phyloP scores from a whole-genome alignment of 306 rosid species.

The Gleditsia sinensis region DNA sequence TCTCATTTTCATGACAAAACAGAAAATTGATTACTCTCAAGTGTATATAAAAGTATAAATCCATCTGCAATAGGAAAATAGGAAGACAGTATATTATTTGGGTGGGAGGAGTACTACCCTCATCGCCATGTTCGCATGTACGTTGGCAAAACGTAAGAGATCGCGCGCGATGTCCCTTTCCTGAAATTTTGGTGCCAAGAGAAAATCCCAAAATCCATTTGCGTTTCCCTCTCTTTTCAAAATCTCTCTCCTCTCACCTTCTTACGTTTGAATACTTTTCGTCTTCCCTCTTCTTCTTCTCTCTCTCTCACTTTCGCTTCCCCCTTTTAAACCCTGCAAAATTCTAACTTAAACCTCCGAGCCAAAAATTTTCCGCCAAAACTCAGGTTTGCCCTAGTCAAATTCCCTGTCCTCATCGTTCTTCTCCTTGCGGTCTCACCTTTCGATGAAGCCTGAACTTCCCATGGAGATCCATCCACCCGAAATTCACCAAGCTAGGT shows the following conservation, averaged over 20 bases:
- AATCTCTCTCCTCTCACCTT: conserved; percentile 24
- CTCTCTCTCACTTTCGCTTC: background rate
- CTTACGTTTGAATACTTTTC: conserved; percentile 23
- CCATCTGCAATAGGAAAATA: background rate
- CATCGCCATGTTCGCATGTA: background rate
- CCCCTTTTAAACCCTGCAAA: conserved; percentile 12
- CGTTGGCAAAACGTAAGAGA: background rate
- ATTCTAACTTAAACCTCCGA: conserved; percentile 6
- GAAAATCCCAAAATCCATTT: background rate
- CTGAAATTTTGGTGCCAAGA: conserved; percentile 25
- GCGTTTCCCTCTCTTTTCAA: conserved; percentile 53
- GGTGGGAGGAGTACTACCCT: too few species aligned
- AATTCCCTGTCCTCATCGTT: background rate
- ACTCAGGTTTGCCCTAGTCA: background rate
- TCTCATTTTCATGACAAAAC: too few species aligned
- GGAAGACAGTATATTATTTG: background rate
- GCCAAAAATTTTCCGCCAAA: background rate
- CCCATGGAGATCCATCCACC: background rate
- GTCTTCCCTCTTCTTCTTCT: conserved; percentile 52
- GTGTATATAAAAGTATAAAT: too few species aligned
- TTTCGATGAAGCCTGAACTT: background rate
- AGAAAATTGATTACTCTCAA: too few species aligned
- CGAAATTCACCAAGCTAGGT: background rate
- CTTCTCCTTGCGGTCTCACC: background rate
- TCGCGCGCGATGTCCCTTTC: conserved; percentile 36